Evolutionary conservation across 1,139 yeast species (phyloP).

Genomic region (Taphrina communis): DNA sequence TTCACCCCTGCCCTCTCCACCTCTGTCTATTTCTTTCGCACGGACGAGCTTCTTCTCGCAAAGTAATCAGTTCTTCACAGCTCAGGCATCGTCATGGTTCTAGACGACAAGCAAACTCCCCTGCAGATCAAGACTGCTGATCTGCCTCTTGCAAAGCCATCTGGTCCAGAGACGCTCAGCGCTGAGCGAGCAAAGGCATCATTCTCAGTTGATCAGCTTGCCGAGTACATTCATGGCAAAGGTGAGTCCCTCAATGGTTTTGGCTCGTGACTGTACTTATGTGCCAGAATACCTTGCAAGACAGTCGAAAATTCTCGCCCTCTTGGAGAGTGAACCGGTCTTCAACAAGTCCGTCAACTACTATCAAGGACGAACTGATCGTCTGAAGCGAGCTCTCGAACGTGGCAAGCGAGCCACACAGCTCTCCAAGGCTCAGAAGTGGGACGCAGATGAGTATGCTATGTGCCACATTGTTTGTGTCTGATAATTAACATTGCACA

Average conservation of each 20-base stretch:
- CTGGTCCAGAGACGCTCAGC: constrained; percentile 31
- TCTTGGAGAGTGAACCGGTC: constrained; percentile 35
- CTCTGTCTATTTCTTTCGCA: constrained; percentile 3
- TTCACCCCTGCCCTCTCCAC: constrained; percentile 3
- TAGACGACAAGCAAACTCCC: constrained; percentile 36
- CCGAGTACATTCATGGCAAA: constrained; percentile 38
- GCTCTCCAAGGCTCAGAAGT: constrained; percentile 32
- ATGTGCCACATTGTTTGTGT: neutral
- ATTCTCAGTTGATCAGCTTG: constrained; percentile 28
- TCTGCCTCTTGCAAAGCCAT: constrained; percentile 31
- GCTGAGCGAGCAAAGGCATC: constrained; percentile 40
- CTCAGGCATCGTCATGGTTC: constrained; percentile 9
- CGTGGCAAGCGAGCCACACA: constrained; percentile 40
- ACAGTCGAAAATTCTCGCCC: constrained; percentile 27
- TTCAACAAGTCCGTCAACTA: constrained; percentile 39
- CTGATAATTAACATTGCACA: constrained; percentile 2
- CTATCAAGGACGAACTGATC: constrained; percentile 36
- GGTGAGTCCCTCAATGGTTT: neutral
- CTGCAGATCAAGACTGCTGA: constrained; percentile 28
- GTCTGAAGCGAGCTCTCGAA: constrained; percentile 39
- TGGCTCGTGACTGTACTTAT: neutral
- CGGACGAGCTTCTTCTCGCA: neutral
- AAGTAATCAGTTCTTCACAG: neutral
- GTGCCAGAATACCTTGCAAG: constrained; percentile 20
- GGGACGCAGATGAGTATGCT: constrained; percentile 36